Conservation (phyloP, 139 green algal species). For the Mychonastes homosphaera region DNA sequence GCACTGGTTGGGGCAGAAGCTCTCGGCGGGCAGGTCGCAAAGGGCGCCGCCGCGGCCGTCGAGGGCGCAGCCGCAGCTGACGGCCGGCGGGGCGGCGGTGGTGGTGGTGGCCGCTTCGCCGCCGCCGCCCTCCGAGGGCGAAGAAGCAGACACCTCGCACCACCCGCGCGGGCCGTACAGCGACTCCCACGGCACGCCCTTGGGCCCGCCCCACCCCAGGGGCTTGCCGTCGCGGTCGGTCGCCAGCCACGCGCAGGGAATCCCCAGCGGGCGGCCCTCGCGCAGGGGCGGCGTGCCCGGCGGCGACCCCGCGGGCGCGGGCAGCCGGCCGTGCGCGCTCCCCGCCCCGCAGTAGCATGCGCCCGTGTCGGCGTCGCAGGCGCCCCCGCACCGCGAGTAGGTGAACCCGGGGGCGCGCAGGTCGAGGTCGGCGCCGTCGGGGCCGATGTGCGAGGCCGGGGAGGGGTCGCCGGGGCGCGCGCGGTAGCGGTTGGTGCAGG, state of each 20-base stretch:
- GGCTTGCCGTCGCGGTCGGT: too few species aligned
- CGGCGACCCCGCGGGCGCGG: slow-evolving; percentile 17
- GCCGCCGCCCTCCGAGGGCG: too few species aligned
- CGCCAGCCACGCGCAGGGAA: slow-evolving; percentile 22
- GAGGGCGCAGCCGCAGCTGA: too few species aligned
- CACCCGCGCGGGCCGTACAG: too few species aligned
- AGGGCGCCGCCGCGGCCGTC: too few species aligned
- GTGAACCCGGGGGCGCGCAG: slow-evolving; percentile 1
- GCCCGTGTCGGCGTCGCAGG: slow-evolving; percentile 37
- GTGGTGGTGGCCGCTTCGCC: too few species aligned
- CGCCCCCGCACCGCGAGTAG: slow-evolving; percentile 18
- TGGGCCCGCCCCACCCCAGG: too few species aligned
- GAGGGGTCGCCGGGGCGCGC: background rate
- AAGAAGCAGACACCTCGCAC: too few species aligned
- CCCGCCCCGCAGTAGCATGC: slow-evolving; percentile 43
- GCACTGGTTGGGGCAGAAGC: too few species aligned
- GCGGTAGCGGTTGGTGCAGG: slow-evolving; percentile 38
- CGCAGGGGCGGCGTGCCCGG: slow-evolving; percentile 26
- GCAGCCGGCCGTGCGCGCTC: slow-evolving; percentile 24
- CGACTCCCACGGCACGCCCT: too few species aligned
- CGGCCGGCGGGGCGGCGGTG: too few species aligned
- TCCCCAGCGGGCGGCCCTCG: slow-evolving; percentile 17
- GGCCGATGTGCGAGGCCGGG: slow-evolving; percentile 26
- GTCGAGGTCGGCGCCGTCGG: slow-evolving; percentile 25
- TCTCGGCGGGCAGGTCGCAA: too few species aligned